Conservation (phyloP, 768 basidiomycete genomes). For the Rhodotorula taiwanensis region DNA sequence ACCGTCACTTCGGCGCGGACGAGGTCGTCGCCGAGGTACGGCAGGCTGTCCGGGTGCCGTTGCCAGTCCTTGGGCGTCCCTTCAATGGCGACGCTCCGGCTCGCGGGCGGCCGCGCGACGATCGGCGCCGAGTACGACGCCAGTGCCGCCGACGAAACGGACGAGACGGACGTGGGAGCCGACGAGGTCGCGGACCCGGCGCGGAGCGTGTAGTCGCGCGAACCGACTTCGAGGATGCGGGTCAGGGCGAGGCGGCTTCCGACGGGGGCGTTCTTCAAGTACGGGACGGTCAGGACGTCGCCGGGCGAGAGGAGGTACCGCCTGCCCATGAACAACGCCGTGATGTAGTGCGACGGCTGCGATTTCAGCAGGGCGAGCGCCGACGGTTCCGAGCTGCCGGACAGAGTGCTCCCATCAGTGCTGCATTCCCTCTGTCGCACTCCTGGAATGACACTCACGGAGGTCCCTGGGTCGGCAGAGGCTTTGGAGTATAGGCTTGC, state of each 20-base stretch:
- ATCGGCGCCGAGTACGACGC: neutral
- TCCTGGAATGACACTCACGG: neutral
- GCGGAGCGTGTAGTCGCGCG: conserved; percentile 85
- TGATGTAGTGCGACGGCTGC: conserved; percentile 84
- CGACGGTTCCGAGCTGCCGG: conserved; percentile 17
- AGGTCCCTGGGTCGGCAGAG: neutral
- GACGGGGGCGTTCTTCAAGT: conserved; percentile 72
- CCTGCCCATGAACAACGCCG: conserved; percentile 76
- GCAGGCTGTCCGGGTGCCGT: conserved; percentile 51
- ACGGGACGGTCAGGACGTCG: conserved; percentile 89
- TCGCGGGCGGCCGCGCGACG: neutral
- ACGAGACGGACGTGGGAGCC: neutral
- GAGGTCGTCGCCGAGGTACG: conserved; percentile 58
- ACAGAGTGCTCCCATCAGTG: neutral
- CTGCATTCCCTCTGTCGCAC: no score
- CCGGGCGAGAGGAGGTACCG: conserved; percentile 83
- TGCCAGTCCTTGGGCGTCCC: conserved; percentile 36
- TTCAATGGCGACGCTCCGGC: conserved; percentile 14
- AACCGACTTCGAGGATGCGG: conserved; percentile 87
- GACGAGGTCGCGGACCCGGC: conserved; percentile 10
- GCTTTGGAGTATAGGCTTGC: neutral
- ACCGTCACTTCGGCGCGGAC: conserved; percentile 81
- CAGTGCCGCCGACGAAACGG: neutral
- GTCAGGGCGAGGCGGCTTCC: conserved; percentile 77
- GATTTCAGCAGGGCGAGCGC: conserved; percentile 78